phyloP scores from a whole-genome alignment of 2,329 filamentous ascomycete species.

The Neurospora crassa region DNA sequence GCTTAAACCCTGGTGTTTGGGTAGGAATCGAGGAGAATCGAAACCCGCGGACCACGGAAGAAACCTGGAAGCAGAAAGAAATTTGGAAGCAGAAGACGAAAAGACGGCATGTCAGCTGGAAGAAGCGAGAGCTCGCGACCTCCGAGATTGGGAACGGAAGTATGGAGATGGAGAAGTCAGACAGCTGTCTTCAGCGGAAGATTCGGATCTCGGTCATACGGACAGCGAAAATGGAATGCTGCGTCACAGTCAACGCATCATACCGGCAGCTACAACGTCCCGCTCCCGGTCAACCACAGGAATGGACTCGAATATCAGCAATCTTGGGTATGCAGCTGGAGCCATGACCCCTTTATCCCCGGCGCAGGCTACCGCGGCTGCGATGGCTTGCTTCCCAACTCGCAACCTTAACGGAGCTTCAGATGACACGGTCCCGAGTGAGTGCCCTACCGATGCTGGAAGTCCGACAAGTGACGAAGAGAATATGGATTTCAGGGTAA shows the following conservation, averaged over 20 bases:
- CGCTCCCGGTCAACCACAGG: constrained; percentile 26
- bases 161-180: constrained; percentile 54
- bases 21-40: constrained; percentile 51
- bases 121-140: constrained; percentile 49
- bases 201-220: constrained; percentile 42
- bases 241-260: constrained; percentile 23
- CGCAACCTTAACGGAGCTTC: background rate
- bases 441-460: background rate
- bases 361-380: constrained; percentile 24
- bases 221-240: constrained; percentile 34
- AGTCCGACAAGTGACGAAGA: background rate
- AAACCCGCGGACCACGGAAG: constrained; percentile 40
- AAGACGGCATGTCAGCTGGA: constrained; percentile 60
- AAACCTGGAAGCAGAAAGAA: constrained; percentile 46
- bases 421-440: background rate
- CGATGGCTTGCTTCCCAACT: constrained; percentile 10
- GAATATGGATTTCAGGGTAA: background rate
- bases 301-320: constrained; percentile 27
- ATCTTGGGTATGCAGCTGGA: background rate
- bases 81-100: constrained; percentile 56
- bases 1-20: constrained; percentile 73
- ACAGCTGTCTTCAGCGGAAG: constrained; percentile 26
- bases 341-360: constrained; percentile 22
- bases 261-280: constrained; percentile 20
- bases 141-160: constrained; percentile 63